Base-by-base conservation (phyloP, 169 alveolate genomes). In the Plasmodium gaboni region DNA sequence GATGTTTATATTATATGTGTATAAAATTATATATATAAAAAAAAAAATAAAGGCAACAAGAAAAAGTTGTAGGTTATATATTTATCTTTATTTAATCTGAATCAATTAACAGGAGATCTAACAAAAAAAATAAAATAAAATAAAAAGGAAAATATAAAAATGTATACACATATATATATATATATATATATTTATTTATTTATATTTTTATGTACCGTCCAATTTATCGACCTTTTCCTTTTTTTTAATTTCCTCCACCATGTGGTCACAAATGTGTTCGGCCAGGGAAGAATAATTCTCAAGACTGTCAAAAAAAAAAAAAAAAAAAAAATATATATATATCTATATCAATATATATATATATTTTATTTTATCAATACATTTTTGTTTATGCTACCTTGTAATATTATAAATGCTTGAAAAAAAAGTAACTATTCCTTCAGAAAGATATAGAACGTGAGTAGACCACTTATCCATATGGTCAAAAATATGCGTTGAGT, bases 401-500 rank as follows among this genome's bases (percentile, higher is more conserved):
- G 46, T 57, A 68, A 83, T 50, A 55, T 22, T 44, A 19, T 61
- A 15, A 68, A 83, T 83, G 44, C 44, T 64, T 17, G 91, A 67
- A 83, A 69, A 83, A 69, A 55, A 69, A 17, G 83, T 28, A 15
- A 83, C 74, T 19, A 71, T 24, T 6, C 91, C 91, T 17, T 83
- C 70, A 55, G 86, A 68, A 64, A 83, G 73, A 44, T 83, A 83
- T 26, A 83, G 70, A 38, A 83, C 42, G 60, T 83, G 91, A 59
- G 67, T 83, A 83, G 74, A 83, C 91, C 91, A 83, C 26, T 69
- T 69, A 2, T 83, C 86, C 86, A 83, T 83, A 83, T 70, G 59
- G 19, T 83, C 91, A 57, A 83, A 83, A 22, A 83, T 83, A 48
- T 83, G 91, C 2, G 91, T 83, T 8, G 91, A 83, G 70, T 83